Conservation (phyloP, 176 grass and related monocot genomes). For the Bolboschoenus planiculmis region DNA sequence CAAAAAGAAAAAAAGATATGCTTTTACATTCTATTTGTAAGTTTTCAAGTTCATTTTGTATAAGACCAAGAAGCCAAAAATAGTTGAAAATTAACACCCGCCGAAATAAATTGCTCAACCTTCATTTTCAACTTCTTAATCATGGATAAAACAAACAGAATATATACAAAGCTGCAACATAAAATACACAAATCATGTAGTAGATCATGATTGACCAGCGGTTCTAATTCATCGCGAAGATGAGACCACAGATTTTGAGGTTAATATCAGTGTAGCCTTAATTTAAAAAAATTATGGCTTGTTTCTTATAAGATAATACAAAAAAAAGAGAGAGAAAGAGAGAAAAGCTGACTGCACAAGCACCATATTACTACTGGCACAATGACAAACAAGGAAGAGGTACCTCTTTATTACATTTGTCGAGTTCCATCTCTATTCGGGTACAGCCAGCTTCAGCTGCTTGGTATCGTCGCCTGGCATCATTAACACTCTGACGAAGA, state of each 20-base stretch:
- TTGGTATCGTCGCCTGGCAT: conserved; percentile 44
- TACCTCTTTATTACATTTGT: conserved; percentile 83
- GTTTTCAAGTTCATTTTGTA: neutral
- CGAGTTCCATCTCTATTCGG: conserved; percentile 64
- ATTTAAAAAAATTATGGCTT: neutral
- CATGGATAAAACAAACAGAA: neutral
- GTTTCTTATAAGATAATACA: neutral
- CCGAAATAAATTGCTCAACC: neutral
- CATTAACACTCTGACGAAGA: conserved; percentile 51
- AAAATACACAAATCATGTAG: neutral
- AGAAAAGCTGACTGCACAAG: neutral
- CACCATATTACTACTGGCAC: neutral
- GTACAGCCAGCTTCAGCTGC: conserved; percentile 55
- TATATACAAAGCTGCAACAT: neutral
- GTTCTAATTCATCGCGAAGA: neutral
- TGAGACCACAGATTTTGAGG: neutral
- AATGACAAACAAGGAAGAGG: conserved; percentile 6
- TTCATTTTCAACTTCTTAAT: neutral
- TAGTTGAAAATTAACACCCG: neutral
- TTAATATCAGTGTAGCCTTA: neutral
- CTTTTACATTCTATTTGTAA: too few relatives aligned
- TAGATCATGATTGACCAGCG: neutral
- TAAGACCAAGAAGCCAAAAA: neutral
- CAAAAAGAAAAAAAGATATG: neutral
- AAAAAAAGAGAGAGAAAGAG: neutral